These are phyloP conservation scores for Fusarium oligoseptatum DNA, from an alignment of 2,329 filamentous ascomycete species.

Conservation along the genomic window DNA sequence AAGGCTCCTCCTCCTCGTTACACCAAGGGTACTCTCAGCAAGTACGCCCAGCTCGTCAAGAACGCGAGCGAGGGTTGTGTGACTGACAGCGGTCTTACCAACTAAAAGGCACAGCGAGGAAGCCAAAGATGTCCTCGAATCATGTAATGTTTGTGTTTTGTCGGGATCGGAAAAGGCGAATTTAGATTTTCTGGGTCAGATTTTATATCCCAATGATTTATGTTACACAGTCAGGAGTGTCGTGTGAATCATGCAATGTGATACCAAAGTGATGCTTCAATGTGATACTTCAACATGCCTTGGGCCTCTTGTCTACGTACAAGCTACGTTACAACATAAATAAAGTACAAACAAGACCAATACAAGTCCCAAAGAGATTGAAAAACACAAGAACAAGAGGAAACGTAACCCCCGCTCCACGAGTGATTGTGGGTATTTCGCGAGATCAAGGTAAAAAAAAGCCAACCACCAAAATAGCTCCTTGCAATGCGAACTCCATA, in stretches of 20 bases:
- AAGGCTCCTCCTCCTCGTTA: constrained; percentile 70
- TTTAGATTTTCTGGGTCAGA: constrained; percentile 39
- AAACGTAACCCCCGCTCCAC: constrained; percentile 12
- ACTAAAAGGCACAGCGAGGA: constrained; percentile 26
- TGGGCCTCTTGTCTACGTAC: constrained; percentile 23
- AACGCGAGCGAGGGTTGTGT: constrained; percentile 72
- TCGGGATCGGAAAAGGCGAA: constrained; percentile 48
- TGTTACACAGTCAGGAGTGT: not conserved
- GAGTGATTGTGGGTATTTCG: constrained; percentile 27
- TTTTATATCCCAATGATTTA: constrained; percentile 33
- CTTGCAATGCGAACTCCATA: constrained; percentile 42
- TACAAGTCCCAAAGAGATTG: not conserved
- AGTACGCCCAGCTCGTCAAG: constrained; percentile 74
- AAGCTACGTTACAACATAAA: constrained; percentile 12
- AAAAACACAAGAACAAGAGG: constrained; percentile 4
- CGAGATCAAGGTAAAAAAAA: constrained; percentile 29
- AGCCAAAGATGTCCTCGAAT: constrained; percentile 19
- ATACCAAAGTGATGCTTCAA: not conserved
- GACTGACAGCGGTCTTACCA: constrained; percentile 59
- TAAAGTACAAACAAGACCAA: not conserved
- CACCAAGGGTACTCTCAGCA: constrained; percentile 75
- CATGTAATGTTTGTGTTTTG: constrained; percentile 42
- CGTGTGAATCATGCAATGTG: not conserved
- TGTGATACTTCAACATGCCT: constrained; percentile 4
- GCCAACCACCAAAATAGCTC: constrained; percentile 35